Evolutionary conservation across 1,284 basidiomycete genomes (phyloP).

Genomic region (Phaffia rhodozyma): DNA sequence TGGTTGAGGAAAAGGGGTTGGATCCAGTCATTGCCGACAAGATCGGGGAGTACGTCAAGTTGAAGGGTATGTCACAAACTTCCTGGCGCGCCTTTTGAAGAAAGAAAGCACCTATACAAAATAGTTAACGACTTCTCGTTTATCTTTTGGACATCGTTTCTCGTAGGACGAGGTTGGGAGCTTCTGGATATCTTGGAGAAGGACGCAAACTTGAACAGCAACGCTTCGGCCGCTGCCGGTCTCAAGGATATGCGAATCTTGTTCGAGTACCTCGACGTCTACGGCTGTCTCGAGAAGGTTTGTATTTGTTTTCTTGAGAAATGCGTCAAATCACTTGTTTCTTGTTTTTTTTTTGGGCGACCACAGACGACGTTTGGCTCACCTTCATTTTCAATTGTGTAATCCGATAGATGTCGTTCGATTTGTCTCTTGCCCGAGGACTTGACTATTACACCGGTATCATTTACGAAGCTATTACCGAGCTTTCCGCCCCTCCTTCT

Average conservation of each 20-base stretch:
- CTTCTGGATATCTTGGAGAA: conserved; percentile 62
- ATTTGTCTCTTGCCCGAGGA: conserved; percentile 88
- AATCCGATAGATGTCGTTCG: conserved; percentile 67
- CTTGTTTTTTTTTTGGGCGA: neutral
- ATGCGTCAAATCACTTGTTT: neutral
- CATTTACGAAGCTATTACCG: conserved; percentile 93
- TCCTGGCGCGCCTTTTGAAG: neutral
- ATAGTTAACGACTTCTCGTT: neutral
- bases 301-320: conserved; percentile 18
- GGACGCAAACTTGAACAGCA: conserved; percentile 56
- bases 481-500: conserved; percentile 75
- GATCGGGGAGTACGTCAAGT: conserved; percentile 93
- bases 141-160: neutral
- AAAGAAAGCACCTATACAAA: neutral
- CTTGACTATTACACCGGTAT: conserved; percentile 98
- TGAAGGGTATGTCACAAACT: conserved; percentile 53
- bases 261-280: conserved; percentile 73
- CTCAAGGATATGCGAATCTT: conserved; percentile 81
- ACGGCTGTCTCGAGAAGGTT: conserved; percentile 66
- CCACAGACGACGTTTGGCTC: conserved; percentile 14
- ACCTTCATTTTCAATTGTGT: neutral
- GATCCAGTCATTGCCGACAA: conserved; percentile 73
- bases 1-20: conserved; percentile 90
- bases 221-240: conserved; percentile 67
- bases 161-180: conserved; percentile 45